Conservation (phyloP, 1,284 basidiomycete genomes). For the Polyporus tsugae region DNA sequence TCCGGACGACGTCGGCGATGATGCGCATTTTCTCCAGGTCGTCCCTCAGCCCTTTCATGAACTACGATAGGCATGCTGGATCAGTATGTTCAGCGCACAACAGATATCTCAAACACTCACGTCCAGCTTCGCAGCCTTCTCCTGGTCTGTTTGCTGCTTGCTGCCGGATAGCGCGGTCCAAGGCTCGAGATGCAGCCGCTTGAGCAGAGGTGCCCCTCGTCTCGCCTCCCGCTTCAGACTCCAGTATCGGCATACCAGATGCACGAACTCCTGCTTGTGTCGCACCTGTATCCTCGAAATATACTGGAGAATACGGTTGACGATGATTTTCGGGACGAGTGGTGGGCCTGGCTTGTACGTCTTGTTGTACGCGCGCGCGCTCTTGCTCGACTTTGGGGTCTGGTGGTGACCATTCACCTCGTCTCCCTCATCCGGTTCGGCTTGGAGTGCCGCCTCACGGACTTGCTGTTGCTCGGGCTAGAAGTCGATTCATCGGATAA, state of each 20-base stretch:
- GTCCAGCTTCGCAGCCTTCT: constrained; percentile 87
- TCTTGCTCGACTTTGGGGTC: constrained; percentile 61
- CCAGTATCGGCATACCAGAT: constrained; percentile 92
- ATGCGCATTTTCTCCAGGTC: constrained; percentile 83
- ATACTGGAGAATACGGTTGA: constrained; percentile 83
- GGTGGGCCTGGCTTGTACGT: constrained; percentile 83
- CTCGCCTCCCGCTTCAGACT: constrained; percentile 95
- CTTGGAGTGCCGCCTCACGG: constrained; percentile 63
- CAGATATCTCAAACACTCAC: constrained; percentile 49
- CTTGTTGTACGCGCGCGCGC: constrained; percentile 83
- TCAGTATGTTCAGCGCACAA: not conserved
- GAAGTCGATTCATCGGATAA: not conserved
- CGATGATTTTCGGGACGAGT: constrained; percentile 77
- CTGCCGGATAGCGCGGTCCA: constrained; percentile 87
- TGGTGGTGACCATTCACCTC: constrained; percentile 47
- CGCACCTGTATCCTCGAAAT: constrained; percentile 76
- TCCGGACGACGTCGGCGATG: constrained; percentile 77
- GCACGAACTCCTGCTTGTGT: constrained; percentile 83
- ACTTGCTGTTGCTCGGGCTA: constrained; percentile 75
- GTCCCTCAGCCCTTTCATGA: constrained; percentile 73
- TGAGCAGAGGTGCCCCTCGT: constrained; percentile 92
- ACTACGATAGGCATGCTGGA: constrained; percentile 49
- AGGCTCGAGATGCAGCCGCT: constrained; percentile 94
- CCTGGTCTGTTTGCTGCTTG: constrained; percentile 80
- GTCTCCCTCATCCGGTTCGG: constrained; percentile 48